Conservation (phyloP, 1,139 yeast genomes). For the Candida sojae region DNA sequence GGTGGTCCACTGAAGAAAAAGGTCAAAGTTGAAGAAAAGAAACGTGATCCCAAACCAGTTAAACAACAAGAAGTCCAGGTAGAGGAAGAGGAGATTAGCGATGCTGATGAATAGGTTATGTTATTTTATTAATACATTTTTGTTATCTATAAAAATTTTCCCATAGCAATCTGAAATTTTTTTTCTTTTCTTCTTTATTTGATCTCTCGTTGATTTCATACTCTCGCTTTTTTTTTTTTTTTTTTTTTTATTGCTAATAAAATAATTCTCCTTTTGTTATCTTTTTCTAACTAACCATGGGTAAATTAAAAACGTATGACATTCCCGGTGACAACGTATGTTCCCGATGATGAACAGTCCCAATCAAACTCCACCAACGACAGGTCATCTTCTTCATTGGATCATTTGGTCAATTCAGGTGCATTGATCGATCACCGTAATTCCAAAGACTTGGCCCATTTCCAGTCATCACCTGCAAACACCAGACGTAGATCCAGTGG, state of each 20-base stretch:
- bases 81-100: conserved; percentile 15
- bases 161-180: background rate
- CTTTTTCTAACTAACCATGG: background rate
- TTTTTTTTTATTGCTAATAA: background rate
- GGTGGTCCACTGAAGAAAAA: conserved; percentile 10
- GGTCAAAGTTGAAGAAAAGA: conserved; percentile 9
- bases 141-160: background rate
- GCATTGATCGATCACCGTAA: conserved; percentile 38
- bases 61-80: background rate
- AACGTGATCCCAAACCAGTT: conserved; percentile 9
- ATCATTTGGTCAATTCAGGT: conserved; percentile 17
- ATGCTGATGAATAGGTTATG: conserved; percentile 11
- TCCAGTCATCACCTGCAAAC: conserved; percentile 36
- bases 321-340: background rate
- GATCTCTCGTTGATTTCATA: background rate
- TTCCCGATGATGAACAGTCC: conserved; percentile 1
- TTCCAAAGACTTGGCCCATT: conserved; percentile 28
- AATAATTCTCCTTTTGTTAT: background rate
- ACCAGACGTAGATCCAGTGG: conserved; percentile 27
- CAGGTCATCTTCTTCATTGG: conserved; percentile 4
- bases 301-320: conserved; percentile 2
- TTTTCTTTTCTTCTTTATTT: background rate
- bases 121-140: background rate
- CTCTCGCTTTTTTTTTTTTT: background rate
- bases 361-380: background rate